Evolutionary conservation across 78 protist species (phyloP).

Genomic region (Trichosphaerium sp.): DNA sequence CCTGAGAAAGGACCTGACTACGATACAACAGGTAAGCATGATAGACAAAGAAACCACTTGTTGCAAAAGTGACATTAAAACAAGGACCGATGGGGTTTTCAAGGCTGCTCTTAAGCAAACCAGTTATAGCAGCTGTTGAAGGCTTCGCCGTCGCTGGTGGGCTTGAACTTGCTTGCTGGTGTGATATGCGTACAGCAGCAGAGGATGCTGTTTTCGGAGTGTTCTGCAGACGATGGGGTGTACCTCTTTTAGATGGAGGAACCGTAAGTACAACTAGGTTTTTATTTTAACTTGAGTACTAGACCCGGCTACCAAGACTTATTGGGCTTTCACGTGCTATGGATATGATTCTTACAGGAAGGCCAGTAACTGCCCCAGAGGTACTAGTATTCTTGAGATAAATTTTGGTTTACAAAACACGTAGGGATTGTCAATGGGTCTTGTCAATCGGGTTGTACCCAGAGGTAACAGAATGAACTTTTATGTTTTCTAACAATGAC

Average conservation of each 20-base stretch:
- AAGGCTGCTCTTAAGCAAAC: conserved; percentile 42
- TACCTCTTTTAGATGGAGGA: conserved; percentile 78
- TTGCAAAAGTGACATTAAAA: no score
- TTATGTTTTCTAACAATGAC: no score
- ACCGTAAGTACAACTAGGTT: no score
- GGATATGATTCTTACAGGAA: conserved; percentile 65
- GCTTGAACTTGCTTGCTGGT: conserved; percentile 65
- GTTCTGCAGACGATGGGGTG: conserved; percentile 65
- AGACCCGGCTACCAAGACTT: conserved; percentile 63
- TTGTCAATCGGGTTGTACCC: no score
- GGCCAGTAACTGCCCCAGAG: conserved; percentile 30
- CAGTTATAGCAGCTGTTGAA: conserved; percentile 35
- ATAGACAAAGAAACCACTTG: no score
- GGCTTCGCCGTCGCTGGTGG: conserved; percentile 77
- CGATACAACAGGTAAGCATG: not conserved
- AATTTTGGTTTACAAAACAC: no score
- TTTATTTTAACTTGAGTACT: no score
- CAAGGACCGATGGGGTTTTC: conserved; percentile 63
- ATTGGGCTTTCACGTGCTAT: conserved; percentile 54
- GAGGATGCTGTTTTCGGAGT: conserved; percentile 36
- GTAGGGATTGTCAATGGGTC: no score
- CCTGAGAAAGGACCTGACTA: not conserved
- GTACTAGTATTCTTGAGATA: no score
- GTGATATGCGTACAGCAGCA: conserved; percentile 37
- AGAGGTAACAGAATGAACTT: no score